phyloP scores from a whole-genome alignment of 2,329 filamentous ascomycete genomes.

The Fusarium floridanum region DNA sequence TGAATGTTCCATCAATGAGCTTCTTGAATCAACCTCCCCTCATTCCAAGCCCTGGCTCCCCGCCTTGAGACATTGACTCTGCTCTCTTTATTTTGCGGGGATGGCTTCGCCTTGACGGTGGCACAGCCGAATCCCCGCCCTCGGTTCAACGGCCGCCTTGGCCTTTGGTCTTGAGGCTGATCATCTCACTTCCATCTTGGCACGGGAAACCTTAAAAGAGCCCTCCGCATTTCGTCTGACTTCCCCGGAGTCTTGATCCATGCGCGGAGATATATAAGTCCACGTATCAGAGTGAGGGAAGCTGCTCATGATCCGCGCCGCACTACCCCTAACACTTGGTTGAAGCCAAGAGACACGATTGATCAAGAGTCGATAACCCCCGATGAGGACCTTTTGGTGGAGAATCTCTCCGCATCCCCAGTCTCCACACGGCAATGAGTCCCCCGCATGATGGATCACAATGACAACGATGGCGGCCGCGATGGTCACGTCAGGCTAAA shows the following conservation, averaged over 20 bases:
- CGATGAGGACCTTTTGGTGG: conserved; percentile 35
- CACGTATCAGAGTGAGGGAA: conserved; percentile 36
- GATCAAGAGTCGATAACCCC: conserved; percentile 13
- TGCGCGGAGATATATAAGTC: conserved; percentile 30
- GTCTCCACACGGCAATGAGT: conserved; percentile 36
- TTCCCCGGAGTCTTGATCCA: conserved; percentile 22
- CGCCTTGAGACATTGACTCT: conserved; percentile 19
- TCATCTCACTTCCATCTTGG: conserved; percentile 28
- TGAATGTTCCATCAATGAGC: conserved; percentile 45
- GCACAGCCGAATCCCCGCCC: conserved; percentile 30
- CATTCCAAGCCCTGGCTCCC: conserved; percentile 23
- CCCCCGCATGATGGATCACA: conserved; percentile 35
- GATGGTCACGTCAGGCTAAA: conserved; percentile 5
- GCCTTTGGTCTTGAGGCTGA: conserved; percentile 36
- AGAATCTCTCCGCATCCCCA: conserved; percentile 41
- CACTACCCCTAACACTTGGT: conserved; percentile 12
- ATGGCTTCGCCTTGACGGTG: conserved; percentile 21
- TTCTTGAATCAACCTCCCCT: conserved; percentile 28
- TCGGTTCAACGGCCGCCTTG: conserved; percentile 26
- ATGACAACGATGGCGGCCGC: conserved; percentile 21
- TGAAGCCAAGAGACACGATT: conserved; percentile 11
- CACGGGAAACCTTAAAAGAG: conserved; percentile 31
- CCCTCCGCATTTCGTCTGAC: conserved; percentile 21
- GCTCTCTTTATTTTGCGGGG: conserved; percentile 28
- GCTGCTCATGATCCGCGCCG: conserved; percentile 1